phyloP scores from a whole-genome alignment of 2,329 filamentous ascomycete genomes.

The Fusarium metavorans region DNA sequence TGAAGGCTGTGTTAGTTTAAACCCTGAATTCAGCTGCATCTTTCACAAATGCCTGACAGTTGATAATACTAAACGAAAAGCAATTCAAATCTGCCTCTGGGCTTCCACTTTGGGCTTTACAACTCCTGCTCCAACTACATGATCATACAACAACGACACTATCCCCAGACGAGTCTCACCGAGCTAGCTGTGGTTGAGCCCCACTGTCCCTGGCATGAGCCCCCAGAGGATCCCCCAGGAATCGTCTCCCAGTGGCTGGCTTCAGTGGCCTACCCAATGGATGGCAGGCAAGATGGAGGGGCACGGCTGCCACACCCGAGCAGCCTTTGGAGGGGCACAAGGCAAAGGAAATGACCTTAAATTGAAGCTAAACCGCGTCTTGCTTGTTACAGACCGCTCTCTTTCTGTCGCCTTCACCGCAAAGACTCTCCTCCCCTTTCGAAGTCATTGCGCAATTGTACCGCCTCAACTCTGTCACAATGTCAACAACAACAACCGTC shows the following conservation, averaged over 20 bases:
- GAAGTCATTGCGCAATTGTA: neutral
- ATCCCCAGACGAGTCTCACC: conserved; percentile 44
- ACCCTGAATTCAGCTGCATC: neutral
- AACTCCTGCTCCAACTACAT: neutral
- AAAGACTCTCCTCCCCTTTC: neutral
- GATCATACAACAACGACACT: conserved; percentile 6
- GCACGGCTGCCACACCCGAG: conserved; percentile 34
- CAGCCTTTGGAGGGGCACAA: conserved; percentile 43
- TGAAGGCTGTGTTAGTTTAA: neutral
- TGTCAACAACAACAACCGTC: conserved; percentile 56
- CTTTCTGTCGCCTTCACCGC: conserved; percentile 3
- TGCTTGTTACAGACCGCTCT: conserved; percentile 32
- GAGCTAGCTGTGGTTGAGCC: conserved; percentile 41
- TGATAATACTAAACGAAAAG: neutral
- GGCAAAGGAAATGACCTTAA: conserved; percentile 38
- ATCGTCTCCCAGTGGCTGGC: conserved; percentile 32
- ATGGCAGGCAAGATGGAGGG: conserved; percentile 29
- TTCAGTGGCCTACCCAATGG: conserved; percentile 24
- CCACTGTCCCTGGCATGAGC: conserved; percentile 35
- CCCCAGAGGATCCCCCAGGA: conserved; percentile 7
- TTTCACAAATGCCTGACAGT: neutral
- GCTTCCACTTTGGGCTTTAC: neutral
- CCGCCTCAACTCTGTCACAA: conserved; percentile 30
- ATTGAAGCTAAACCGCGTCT: conserved; percentile 32
- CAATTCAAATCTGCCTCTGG: neutral